These are phyloP conservation scores for Cyclotella baltica DNA, from an alignment of 108 stramenopile genomes.

Conservation along the genomic window DNA sequence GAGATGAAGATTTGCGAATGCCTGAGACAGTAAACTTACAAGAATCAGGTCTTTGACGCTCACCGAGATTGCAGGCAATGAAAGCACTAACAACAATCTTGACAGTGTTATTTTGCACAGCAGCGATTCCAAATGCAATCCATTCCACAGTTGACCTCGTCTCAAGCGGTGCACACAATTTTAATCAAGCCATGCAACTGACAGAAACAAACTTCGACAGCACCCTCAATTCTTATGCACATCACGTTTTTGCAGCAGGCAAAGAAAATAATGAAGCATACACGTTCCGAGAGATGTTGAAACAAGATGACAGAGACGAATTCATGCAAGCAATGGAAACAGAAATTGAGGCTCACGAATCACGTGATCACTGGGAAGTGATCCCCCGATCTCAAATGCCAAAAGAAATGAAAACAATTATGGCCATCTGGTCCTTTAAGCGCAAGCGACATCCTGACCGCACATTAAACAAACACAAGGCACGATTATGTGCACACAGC, in stretches of 20 bases:
- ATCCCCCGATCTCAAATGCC: conserved; percentile 6
- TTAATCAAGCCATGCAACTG: background rate
- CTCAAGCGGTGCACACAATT: background rate
- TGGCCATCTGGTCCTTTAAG: conserved; percentile 31
- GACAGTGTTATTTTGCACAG: background rate
- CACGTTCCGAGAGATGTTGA: conserved; percentile 12
- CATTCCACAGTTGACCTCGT: too few species aligned
- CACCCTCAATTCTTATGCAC: background rate
- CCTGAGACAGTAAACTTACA: conserved; percentile 1
- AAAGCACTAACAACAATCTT: too few species aligned
- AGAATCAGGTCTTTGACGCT: background rate
- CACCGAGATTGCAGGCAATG: background rate
- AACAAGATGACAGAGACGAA: conserved; percentile 5
- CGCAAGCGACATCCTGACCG: conserved; percentile 3
- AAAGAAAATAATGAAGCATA: too few species aligned
- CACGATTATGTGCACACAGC: background rate
- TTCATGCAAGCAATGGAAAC: conserved; percentile 8
- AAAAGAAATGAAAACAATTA: conserved; percentile 21
- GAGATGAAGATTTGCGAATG: conserved; percentile 6
- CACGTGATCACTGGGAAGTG: conserved; percentile 14
- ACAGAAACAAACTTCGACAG: background rate
- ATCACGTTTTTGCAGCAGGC: background rate
- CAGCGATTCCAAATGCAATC: too few species aligned
- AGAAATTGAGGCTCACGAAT: background rate
- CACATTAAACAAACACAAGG: background rate